Base-by-base conservation (phyloP, 257 asterid species). In the Echites panduratus region DNA sequence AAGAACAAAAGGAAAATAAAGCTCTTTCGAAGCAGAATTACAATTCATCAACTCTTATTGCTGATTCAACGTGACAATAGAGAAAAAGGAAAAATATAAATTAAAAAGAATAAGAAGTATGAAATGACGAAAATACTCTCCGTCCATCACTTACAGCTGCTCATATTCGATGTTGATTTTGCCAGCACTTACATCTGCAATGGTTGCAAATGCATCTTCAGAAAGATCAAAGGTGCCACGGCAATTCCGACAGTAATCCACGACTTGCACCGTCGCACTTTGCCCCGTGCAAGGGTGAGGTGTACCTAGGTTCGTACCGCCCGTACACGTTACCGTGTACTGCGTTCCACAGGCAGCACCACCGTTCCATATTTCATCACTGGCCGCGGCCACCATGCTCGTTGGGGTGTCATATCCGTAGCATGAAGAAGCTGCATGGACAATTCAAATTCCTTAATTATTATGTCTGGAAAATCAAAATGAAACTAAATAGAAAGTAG, bases 181-280 rank as follows among this genome's bases (percentile, higher is more conserved):
- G 20, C 24, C 71, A 35, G 76, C 84, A 24, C 78, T 68, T 14
- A 1, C 1, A 32, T 61, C 43, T 11, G 81, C 89, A 61, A 85
- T 82, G 41, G 8, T 13, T 5, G 67, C 27, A 73, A 82, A 85
- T 20, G 87, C 85, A 65, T 80, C 66, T 40, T 43, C 29, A 32
- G 87, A 85, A 49, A 85, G 89, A 59, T 85, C 87, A 43, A 85
- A 72, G 50, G 70, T 54, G 1, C 40, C 50, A 1, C 24, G 75
- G 26, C 89, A 82, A 14, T 70, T 79, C 0, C 81, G 82, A 73
- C 87, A 82, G 9, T 50, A 78, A 72, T 78, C 82, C 3, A 85
- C 87, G 1, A 85, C 72, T 44, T 56, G 80, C 10, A 85, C 89
- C 0, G 41, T 72, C 0, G 80, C 66, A 0, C 41, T 70, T 1